Evolutionary conservation across 495 filamentous ascomycete species (phyloP).

Genomic region (Gamarada debralockiae): DNA sequence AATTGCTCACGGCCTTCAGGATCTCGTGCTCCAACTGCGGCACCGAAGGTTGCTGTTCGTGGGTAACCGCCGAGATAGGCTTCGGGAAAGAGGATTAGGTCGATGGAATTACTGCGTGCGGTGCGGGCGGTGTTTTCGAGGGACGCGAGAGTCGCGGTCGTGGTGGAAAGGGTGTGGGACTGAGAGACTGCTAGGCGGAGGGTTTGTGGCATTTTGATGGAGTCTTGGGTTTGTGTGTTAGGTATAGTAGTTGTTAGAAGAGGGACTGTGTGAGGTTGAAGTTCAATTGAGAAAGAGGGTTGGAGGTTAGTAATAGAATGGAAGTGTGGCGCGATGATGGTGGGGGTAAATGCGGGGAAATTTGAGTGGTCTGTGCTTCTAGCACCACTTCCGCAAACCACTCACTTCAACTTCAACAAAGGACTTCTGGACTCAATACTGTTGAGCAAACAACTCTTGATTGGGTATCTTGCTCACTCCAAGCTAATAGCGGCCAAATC

Average conservation of each 20-base stretch:
- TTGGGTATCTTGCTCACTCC: no score
- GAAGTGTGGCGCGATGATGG: no score
- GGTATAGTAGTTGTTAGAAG: neutral
- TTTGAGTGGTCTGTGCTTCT: no score
- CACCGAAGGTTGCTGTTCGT: slow-evolving; percentile 75
- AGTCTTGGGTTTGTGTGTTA: neutral
- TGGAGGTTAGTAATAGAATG: no score
- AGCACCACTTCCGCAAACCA: no score
- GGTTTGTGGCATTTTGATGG: slow-evolving; percentile 2
- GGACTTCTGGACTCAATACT: no score
- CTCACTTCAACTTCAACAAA: no score
- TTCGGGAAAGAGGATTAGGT: slow-evolving; percentile 88
- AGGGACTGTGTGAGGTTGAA: no score
- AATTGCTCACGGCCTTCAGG: slow-evolving; percentile 77
- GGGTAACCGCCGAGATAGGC: slow-evolving; percentile 94
- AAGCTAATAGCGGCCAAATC: no score
- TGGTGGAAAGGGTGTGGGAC: slow-evolving; percentile 63
- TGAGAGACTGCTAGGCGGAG: slow-evolving; percentile 77
- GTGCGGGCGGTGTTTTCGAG: slow-evolving; percentile 51
- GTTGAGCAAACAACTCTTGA: no score
- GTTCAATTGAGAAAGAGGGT: no score
- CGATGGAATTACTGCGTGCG: slow-evolving; percentile 46
- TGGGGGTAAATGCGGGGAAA: no score
- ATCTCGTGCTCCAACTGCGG: slow-evolving; percentile 63
- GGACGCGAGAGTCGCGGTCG: slow-evolving; percentile 59